These are phyloP conservation scores for Pinus tabuliformis DNA, from an alignment of 75 land plant species.

Conservation along the genomic window DNA sequence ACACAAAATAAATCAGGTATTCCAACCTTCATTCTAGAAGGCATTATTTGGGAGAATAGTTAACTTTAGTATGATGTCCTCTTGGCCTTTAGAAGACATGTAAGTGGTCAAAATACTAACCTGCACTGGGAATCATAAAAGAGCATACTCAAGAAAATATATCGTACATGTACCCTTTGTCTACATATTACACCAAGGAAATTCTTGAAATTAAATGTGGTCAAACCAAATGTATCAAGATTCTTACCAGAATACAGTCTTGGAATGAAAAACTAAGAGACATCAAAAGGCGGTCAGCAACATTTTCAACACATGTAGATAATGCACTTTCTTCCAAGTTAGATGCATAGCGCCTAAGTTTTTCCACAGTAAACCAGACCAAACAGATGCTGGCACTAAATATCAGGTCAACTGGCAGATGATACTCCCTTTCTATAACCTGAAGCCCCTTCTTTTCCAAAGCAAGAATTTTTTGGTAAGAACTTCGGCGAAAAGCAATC, in stretches of 20 bases:
- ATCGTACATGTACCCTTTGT: neutral
- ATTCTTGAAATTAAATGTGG: neutral
- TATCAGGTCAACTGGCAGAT: constrained; percentile 85
- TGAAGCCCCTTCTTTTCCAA: constrained; percentile 73
- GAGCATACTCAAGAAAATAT: neutral
- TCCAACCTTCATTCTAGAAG: neutral
- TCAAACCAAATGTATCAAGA: neutral
- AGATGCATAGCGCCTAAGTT: constrained; percentile 18
- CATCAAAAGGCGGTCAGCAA: constrained; percentile 67
- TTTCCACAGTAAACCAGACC: constrained; percentile 57
- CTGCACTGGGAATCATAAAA: neutral
- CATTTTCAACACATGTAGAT: constrained; percentile 45
- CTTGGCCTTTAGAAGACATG: neutral
- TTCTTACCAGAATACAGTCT: constrained; percentile 75
- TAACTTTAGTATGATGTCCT: neutral
- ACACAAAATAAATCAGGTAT: neutral
- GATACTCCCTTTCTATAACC: constrained; percentile 85
- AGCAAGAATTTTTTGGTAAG: constrained; percentile 75
- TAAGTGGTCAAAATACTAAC: neutral
- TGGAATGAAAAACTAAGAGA: constrained; percentile 78
- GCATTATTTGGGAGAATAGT: neutral
- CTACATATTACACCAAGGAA: neutral
- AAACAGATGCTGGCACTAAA: constrained; percentile 69
- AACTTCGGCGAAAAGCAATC: constrained; percentile 59
- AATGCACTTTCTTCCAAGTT: neutral